Evolutionary conservation across 2,329 filamentous ascomycete species (phyloP), one percentile per base, ranked within the genome.

Genomic region (Daldinia eschscholtzii): DNA sequence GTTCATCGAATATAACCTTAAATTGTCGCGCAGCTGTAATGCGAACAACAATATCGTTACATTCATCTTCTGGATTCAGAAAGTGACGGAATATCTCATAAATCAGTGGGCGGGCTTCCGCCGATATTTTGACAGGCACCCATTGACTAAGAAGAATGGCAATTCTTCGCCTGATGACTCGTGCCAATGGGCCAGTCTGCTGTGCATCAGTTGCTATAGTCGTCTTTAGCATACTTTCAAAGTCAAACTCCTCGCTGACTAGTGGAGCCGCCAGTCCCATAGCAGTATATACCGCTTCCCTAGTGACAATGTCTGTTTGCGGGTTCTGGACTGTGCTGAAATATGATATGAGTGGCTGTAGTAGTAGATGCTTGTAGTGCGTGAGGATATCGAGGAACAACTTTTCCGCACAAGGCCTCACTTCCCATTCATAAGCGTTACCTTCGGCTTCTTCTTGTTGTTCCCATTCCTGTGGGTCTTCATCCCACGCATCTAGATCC

Each of bases 381-480:
- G 93, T 92, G 67, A 97, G 88, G 18, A 99, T 87, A 75, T 98
- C 94, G 73, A 98, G 86, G 80, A 98, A 97, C 13, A 99, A 85
- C 80, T 94, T 97, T 80, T 99, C 96, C 0, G 96, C 91, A 77
- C 95, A 98, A 2, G 94, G 93, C 35, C 95, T 90, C 60, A 98
- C 91, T 65, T 95, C 93, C 83, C 94, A 98, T 76, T 98, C 94
- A 87, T 92, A 98, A 1, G 92, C 93, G 73, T 93, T 92, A 39
- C 92, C 90, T 66, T 93, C 89, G 67, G 91, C 92, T 75, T 97
- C 93, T 82, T 98, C 94, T 75, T 91, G 90, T 71, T 92, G 91
- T 79, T 98, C 95, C 94, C 96, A 99, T 61, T 97, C 94, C 79
- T 99, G 93, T 0, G 95, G 93, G 65, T 97, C 94, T 76, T 97